These are phyloP conservation scores for Lagenaria siceraria DNA, from an alignment of 306 rosid genomes.

Conservation along the genomic window DNA sequence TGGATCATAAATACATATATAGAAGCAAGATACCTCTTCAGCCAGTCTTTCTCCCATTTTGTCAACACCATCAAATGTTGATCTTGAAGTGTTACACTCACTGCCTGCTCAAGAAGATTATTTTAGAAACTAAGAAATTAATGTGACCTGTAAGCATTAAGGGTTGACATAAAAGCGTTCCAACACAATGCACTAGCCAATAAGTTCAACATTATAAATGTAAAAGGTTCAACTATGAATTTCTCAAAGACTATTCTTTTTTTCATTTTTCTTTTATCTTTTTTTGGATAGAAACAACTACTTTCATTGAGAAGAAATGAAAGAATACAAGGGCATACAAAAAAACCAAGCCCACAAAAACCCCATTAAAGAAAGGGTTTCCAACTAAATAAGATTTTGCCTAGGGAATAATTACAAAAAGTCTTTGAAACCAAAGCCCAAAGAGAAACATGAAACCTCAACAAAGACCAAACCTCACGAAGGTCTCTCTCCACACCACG, in stretches of 20 bases:
- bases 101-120: slow-evolving; percentile 57
- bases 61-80: slow-evolving; percentile 93
- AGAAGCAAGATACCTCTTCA: slow-evolving; percentile 69
- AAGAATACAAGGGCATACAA: too few relatives aligned
- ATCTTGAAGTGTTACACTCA: slow-evolving; percentile 67
- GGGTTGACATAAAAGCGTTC: neutral
- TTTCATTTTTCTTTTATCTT: too few relatives aligned
- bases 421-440: too few relatives aligned
- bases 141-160: neutral
- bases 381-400: too few relatives aligned
- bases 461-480: too few relatives aligned
- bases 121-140: slow-evolving; percentile 7
- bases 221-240: neutral
- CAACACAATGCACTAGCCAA: neutral
- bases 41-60: slow-evolving; percentile 87
- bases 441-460: too few relatives aligned
- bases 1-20: slow-evolving; percentile 7
- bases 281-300: too few relatives aligned
- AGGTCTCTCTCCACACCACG: too few relatives aligned
- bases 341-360: too few relatives aligned
- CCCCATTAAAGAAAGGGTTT: too few relatives aligned
- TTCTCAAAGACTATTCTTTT: neutral
- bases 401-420: too few relatives aligned
- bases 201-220: neutral
- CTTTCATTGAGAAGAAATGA: too few relatives aligned